These are phyloP conservation scores for Suillus occidentalis DNA, from an alignment of 768 basidiomycete genomes.

Conservation along the genomic window DNA sequence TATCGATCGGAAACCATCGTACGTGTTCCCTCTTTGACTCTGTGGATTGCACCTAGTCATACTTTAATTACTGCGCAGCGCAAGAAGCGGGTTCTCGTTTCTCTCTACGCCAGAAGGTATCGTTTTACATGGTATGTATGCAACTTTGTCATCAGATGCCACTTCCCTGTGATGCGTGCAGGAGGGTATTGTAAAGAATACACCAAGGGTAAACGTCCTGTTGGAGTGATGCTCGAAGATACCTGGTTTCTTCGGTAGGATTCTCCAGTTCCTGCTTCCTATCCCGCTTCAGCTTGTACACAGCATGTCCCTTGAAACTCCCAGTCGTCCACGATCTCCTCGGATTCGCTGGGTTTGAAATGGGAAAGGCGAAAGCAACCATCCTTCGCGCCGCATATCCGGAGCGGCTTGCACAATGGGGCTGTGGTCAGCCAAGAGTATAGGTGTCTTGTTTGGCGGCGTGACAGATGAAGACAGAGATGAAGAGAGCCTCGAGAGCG, in stretches of 20 bases:
- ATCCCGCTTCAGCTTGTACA: neutral
- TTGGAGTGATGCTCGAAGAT: conserved; percentile 88
- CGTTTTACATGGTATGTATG: conserved; percentile 63
- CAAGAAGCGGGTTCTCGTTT: conserved; percentile 85
- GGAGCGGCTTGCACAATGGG: conserved; percentile 90
- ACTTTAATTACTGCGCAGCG: conserved; percentile 35
- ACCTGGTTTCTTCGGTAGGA: conserved; percentile 82
- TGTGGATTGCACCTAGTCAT: neutral
- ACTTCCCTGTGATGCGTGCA: conserved; percentile 23
- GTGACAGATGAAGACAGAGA: conserved; percentile 85
- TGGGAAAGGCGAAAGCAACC: conserved; percentile 88
- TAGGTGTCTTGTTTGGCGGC: conserved; percentile 83
- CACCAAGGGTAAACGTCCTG: conserved; percentile 75
- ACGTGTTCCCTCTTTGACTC: conserved; percentile 18
- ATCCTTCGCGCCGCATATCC: conserved; percentile 42
- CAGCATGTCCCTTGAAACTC: conserved; percentile 35
- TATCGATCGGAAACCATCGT: conserved; percentile 76
- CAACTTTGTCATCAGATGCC: neutral
- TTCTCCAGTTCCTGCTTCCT: neutral
- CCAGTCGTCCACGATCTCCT: conserved; percentile 35
- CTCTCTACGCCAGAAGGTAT: conserved; percentile 77
- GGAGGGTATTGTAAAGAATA: conserved; percentile 94
- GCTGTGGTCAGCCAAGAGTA: conserved; percentile 64
- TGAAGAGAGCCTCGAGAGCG: conserved; percentile 82
- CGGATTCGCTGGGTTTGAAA: conserved; percentile 58